Percentiles rank a stretch among this genome's conserved stretches.
Conservation (phyloP, 164 flowering plant genomes). For the Euptelea pleiosperma region DNA sequence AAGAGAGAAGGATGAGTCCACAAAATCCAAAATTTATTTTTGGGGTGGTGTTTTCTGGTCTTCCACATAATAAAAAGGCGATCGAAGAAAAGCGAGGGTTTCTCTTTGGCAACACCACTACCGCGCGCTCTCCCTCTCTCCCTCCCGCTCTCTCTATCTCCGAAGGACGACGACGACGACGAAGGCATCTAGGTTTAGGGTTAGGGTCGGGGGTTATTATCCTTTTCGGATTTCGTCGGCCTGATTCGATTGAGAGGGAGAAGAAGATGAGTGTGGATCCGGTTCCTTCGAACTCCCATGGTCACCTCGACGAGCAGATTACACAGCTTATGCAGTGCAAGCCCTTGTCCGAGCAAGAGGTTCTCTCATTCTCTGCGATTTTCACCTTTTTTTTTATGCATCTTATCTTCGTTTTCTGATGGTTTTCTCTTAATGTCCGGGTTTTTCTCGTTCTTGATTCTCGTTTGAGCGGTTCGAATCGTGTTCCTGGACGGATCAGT, state of each 20-base stretch:
- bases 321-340: slow-evolving; percentile 87
- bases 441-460: not conserved
- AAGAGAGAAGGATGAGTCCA: too few relatives aligned
- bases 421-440: not conserved
- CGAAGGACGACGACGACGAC: not conserved
- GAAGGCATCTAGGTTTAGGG: slow-evolving; percentile 25
- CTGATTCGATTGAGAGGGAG: not conserved
- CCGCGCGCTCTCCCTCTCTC: not conserved
- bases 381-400: not conserved
- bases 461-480: not conserved
- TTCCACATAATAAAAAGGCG: too few relatives aligned
- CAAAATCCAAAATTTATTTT: too few relatives aligned
- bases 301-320: slow-evolving; percentile 65
- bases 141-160: not conserved
- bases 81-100: too few relatives aligned
- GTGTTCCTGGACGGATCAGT: not conserved
- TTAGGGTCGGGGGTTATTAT: too few relatives aligned
- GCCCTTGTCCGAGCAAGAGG: slow-evolving; percentile 79
- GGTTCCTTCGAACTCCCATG: slow-evolving; percentile 44
- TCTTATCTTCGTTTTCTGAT: not conserved
- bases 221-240: not conserved
- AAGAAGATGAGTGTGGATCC: slow-evolving; percentile 48
- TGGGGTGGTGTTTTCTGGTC: too few relatives aligned
- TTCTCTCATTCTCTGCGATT: slow-evolving; percentile 11
- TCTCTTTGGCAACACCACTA: not conserved